Evolutionary conservation across 192 early-diverging fungal genomes (phyloP), one percentile per base, ranked within the genome.

Genomic region (Backusella sp.): DNA sequence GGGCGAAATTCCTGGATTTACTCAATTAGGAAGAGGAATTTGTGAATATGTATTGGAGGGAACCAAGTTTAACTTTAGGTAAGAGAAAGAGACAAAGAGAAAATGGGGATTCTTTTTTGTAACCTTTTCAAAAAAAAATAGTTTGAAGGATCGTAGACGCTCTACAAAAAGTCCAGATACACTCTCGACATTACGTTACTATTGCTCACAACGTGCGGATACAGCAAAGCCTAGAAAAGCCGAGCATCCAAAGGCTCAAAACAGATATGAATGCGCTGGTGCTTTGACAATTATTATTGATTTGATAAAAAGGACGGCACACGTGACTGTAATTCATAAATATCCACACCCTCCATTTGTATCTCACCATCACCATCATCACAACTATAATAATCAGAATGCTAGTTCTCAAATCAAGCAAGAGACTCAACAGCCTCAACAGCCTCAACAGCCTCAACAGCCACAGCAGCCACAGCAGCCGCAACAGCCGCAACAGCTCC

Each of bases 41-140:
- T 80, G 79, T 44, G 79, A 80, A 59, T 71, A 53, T 32, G 70
- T 80, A 26, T 42, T 80, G 1, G 37, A 76, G 46, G 79, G 79
- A 41, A 80, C 79, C 23, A 75, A 71, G 14, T 80, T 72, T 42
- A 80, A 80, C 34, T 80, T 80, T 21, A 80, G 79, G 79, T 80
- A 76, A 35, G 53, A 56, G 19, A 23, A 35, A 4, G 19, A 19
- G 3, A 39, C 34, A 14, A 1, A 39, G n/a, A 52, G 8, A 15
- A 62, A 17, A 1, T 8, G 12, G 8, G 62, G 44, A 9, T 66
- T 19, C 36, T 23, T 39, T 62, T 28, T 62, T 23, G 5, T 62
- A 44, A 44, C 19, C 41, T 69, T 67, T 46, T 42, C n/a, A n/a
- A 28, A 28, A 62, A n/a, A 53, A 30, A 6, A 14, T 68, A 80